These are phyloP conservation scores for Linnemannia elongata DNA, from an alignment of 192 early-diverging fungal species.

Conservation along the genomic window DNA sequence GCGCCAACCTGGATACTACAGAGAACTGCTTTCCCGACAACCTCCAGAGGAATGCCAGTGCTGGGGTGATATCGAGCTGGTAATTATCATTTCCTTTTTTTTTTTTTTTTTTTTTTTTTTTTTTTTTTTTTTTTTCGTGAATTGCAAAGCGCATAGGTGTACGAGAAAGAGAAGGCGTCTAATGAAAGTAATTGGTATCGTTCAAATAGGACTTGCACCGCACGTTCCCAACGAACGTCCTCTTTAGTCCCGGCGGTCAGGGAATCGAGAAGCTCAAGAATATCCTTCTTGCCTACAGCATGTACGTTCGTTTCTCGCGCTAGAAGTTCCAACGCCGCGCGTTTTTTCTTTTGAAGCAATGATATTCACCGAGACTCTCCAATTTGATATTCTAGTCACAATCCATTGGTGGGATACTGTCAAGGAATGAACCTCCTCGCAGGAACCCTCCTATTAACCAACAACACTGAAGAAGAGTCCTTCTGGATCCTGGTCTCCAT, in stretches of 20 bases:
- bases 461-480: slow-evolving; percentile 60
- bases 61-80: slow-evolving; percentile 54
- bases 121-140: background rate
- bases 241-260: slow-evolving; percentile 52
- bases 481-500: slow-evolving; percentile 62
- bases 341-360: background rate
- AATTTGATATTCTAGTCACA: slow-evolving; percentile 13
- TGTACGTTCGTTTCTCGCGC: slow-evolving; percentile 22
- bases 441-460: slow-evolving; percentile 61
- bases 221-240: slow-evolving; percentile 52
- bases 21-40: slow-evolving; percentile 29
- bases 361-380: background rate
- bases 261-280: slow-evolving; percentile 54
- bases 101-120: background rate
- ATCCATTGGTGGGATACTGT: slow-evolving; percentile 67
- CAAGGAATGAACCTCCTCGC: slow-evolving; percentile 73
- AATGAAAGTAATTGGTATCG: background rate
- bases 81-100: background rate
- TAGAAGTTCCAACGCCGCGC: too few relatives aligned
- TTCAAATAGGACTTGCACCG: slow-evolving; percentile 43
- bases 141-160: background rate
- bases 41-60: slow-evolving; percentile 33
- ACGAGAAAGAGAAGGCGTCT: background rate
- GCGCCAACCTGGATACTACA: slow-evolving; percentile 49
- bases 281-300: slow-evolving; percentile 49